Conservation (phyloP, 257 asterid species). For the Solanum dulcamara region DNA sequence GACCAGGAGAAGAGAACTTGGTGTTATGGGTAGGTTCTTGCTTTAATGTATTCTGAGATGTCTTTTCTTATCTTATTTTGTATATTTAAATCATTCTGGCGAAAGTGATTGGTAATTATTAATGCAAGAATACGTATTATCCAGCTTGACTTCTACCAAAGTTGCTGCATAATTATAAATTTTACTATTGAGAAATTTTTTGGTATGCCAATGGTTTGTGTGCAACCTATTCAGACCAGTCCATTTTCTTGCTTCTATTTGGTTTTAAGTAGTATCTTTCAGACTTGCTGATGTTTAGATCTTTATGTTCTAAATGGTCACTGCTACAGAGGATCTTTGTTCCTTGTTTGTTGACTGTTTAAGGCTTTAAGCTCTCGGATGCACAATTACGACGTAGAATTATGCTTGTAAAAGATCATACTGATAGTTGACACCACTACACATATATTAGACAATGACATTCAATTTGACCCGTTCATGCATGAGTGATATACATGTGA, state of each 20-base stretch:
- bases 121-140: not conserved
- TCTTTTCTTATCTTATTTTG: not conserved
- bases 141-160: not conserved
- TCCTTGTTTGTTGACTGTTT: not conserved
- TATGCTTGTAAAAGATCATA: too few relatives aligned
- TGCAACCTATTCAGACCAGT: not conserved
- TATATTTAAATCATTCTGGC: too few relatives aligned
- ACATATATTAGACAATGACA: too few relatives aligned
- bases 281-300: not conserved
- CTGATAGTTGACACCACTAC: too few relatives aligned
- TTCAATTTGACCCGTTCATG: too few relatives aligned
- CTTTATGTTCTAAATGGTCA: not conserved
- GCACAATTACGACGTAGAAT: too few relatives aligned
- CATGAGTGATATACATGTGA: too few relatives aligned
- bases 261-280: not conserved
- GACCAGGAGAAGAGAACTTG: conserved; percentile 80
- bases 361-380: too few relatives aligned
- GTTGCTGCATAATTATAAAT: not conserved
- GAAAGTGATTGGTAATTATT: not conserved
- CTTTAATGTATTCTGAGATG: not conserved
- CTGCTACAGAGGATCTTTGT: not conserved
- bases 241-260: not conserved
- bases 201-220: not conserved
- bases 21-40: conserved; percentile 48
- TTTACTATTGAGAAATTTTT: not conserved